These are phyloP conservation scores for Saksenaea vasiformis DNA, from an alignment of 371 early-diverging fungal species.

Conservation along the genomic window DNA sequence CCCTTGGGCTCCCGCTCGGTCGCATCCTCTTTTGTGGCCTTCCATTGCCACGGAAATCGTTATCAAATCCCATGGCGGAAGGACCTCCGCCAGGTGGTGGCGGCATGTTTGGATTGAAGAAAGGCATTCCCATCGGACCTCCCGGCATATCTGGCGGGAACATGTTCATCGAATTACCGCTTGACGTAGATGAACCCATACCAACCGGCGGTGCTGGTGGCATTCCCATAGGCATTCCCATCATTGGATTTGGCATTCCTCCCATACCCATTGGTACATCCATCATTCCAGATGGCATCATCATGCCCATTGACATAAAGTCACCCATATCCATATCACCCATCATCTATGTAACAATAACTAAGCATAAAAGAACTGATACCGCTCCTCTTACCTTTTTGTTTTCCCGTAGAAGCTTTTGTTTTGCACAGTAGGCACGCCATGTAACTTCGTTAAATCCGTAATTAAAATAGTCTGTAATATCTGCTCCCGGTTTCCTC, in stretches of 20 bases:
- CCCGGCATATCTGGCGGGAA: neutral
- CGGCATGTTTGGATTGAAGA: conserved; percentile 1
- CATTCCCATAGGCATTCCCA: conserved; percentile 28
- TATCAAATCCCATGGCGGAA: conserved; percentile 1
- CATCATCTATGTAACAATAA: conserved; percentile 24
- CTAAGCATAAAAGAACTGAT: neutral
- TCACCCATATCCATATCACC: conserved; percentile 48
- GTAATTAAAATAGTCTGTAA: conserved; percentile 99
- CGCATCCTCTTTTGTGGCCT: conserved; percentile 3
- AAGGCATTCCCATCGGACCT: neutral
- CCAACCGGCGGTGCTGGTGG: conserved; percentile 10
- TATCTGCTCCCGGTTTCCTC: conserved; percentile 96
- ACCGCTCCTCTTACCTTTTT: conserved; percentile 33
- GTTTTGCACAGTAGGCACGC: conserved; percentile 89
- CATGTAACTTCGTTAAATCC: conserved; percentile 97
- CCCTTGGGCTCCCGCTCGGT: neutral
- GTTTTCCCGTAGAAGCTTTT: conserved; percentile 79
- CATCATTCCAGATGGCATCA: conserved; percentile 91
- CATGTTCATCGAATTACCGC: neutral
- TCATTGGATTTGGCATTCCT: conserved; percentile 26
- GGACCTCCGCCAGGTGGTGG: neutral
- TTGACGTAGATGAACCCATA: neutral
- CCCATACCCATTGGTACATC: conserved; percentile 40
- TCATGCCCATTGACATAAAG: conserved; percentile 60
- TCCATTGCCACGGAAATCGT: conserved; percentile 3